Evolutionary conservation across 306 rosid species (phyloP), one percentile per base, ranked within the genome.

Genomic region (Acacia acuminata): DNA sequence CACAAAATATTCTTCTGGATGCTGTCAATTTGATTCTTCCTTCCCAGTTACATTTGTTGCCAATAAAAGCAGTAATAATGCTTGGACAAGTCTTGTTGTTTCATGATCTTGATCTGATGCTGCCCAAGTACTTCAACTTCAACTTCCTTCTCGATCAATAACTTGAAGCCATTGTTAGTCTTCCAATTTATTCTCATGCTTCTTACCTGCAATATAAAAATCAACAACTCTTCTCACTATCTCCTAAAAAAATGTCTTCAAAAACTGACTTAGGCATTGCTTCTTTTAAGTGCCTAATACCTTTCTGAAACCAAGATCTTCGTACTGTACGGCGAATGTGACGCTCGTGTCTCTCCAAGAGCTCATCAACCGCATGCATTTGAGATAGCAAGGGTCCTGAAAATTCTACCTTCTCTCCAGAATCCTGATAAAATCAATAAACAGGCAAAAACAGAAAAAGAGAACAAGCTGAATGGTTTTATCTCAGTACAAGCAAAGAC

Each of bases 231-330:
- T 19, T 25, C 71, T 12, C 68, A 27, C 27, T 38, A 38, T 30
- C 43, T 64, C 38, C 10, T 64, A 30, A 13, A 64, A 30, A 30
- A 32, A 36, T 64, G n/a, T 64, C 38, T 30, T 30, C 70, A 13
- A 63, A 27, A 27, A 27, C 19, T 32, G 53, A 48, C 53, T 48
- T 14, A 48, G 53, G 53, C 63, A 53, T 30, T 64, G 75, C 36
- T 72, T 48, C 80, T 71, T 55, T 43, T 16, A 27, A 38, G 61
- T 60, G 47, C 30, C 24, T 79, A 38, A 70, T 87, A 94, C 99
- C 99, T 94, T 78, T 92, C 80, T 96, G 92, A 77, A 96, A 94
- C 99, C 99, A 96, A 68, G 99, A 88, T 87, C 89, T 92, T 76
- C 94, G 84, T 27, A 88, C 90, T 2, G 88, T 90, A 45, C 79